phyloP scores from a whole-genome alignment of 768 basidiomycete genomes.

The Sporobolomyces roseus region DNA sequence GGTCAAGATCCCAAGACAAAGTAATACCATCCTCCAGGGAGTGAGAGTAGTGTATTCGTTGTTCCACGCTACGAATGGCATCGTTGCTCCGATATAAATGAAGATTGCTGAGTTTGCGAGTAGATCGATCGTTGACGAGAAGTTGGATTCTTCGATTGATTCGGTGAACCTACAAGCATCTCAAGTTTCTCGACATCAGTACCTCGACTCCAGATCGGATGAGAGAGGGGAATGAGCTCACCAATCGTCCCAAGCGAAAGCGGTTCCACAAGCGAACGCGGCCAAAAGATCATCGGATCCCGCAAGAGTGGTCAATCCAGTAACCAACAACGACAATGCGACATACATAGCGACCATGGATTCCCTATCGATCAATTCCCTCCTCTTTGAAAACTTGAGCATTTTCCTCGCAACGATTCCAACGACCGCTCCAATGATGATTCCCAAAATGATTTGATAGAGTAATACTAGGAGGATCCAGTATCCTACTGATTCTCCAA shows the following conservation, averaged over 20 bases:
- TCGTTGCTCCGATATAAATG: slow-evolving; percentile 94
- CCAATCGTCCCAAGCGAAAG: slow-evolving; percentile 57
- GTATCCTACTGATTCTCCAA: slow-evolving; percentile 63
- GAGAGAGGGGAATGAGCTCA: slow-evolving; percentile 1
- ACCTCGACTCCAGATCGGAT: too few relatives aligned
- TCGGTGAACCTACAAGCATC: slow-evolving; percentile 41
- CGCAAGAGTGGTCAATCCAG: slow-evolving; percentile 60
- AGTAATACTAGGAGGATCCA: slow-evolving; percentile 60
- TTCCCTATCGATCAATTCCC: slow-evolving; percentile 51
- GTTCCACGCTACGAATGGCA: slow-evolving; percentile 80
- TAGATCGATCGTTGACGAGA: slow-evolving; percentile 92
- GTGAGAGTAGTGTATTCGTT: slow-evolving; percentile 64
- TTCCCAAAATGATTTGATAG: slow-evolving; percentile 51
- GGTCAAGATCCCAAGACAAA: slow-evolving; percentile 75
- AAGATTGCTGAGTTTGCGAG: slow-evolving; percentile 94
- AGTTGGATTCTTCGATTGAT: slow-evolving; percentile 73
- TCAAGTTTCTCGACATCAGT: not conserved
- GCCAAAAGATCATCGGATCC: slow-evolving; percentile 61
- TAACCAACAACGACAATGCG: slow-evolving; percentile 69
- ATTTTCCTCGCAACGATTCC: slow-evolving; percentile 50
- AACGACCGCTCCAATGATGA: slow-evolving; percentile 49
- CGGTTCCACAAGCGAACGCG: slow-evolving; percentile 88
- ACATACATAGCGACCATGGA: slow-evolving; percentile 52
- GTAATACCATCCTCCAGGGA: slow-evolving; percentile 77
- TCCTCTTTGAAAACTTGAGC: slow-evolving; percentile 48